Base-by-base conservation (phyloP, 1,139 yeast genomes). In the Protomyces inundatus region DNA sequence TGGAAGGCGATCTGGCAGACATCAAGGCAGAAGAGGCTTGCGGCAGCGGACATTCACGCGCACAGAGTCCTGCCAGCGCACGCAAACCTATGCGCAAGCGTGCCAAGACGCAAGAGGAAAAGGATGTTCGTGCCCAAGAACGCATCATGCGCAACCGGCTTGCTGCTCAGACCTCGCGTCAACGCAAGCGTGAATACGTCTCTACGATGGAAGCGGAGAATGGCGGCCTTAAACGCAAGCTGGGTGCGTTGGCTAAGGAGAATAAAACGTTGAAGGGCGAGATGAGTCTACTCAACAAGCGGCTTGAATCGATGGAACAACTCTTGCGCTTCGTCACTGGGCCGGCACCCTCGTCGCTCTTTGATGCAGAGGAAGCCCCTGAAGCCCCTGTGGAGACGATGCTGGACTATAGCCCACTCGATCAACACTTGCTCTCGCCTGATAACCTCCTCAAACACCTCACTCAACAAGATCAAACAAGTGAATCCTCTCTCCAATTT, bases 131-230 rank as follows among this genome's bases (percentile, higher is more conserved):
- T 68, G 83, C 97, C 64, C 84, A 91, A 62, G 98, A 93, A 77
- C 81, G 98, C 66, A 90, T 93, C 64, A 80, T 93, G 73, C 83
- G 98, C 73, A 93, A 93, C 76, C 84, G 98, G 72, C 87, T 93
- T 73, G 98, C 98, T 33, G 98, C 98, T 55, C 98, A 93, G 74
- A 96, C 96, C 57, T 88, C 96, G 39, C 84, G 98, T 69, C 98
- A 93, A 74, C 91, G 91, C 84, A 93, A 93, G 82, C 84, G 98
- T 73, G 84, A 86, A 73, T 96, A 91, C 74, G 87, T 93, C 67
- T 96, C 90, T 75, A 85, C 84, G 69, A 81, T 93, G 70, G 98
- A 93, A 77, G 57, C 34, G 3, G 64, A 66, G 52, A 67, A 67
- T 42, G 35, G 36, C 12, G 34, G 54, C 10, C 65, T 67, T 32